Evolutionary conservation across 2,329 filamentous ascomycete species (phyloP).

Genomic region (Plenodomus tracheiphilus): DNA sequence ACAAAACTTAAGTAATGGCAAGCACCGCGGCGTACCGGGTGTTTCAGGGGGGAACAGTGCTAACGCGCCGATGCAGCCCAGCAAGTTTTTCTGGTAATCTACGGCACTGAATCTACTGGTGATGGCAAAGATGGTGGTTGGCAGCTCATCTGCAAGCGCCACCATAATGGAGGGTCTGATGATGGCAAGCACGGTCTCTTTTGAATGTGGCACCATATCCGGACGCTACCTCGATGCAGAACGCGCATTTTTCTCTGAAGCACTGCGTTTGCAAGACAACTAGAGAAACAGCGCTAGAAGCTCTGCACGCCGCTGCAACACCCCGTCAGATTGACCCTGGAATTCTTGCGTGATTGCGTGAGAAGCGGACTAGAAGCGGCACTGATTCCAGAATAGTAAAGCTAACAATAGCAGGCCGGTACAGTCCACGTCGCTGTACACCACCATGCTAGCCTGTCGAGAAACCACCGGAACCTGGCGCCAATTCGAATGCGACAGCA

Average conservation of each 20-base stretch:
- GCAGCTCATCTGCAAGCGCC: not conserved
- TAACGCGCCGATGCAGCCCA: not conserved
- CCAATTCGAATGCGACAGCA: slow-evolving; percentile 8
- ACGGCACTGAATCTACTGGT: not conserved
- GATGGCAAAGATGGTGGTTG: not conserved
- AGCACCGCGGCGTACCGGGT: not conserved
- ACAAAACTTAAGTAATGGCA: not conserved
- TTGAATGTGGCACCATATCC: not conserved
- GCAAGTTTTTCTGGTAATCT: not conserved
- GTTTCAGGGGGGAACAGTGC: not conserved
- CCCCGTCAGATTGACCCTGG: slow-evolving; percentile 5
- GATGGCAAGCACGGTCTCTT: not conserved
- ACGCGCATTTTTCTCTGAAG: not conserved
- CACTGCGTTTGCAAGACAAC: no score
- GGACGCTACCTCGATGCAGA: slow-evolving; percentile 1
- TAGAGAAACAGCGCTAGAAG: slow-evolving; percentile 2
- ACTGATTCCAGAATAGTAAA: slow-evolving; percentile 5
- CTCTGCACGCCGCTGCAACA: slow-evolving; percentile 5
- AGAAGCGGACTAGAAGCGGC: slow-evolving; percentile 7
- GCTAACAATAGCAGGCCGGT: slow-evolving; percentile 2
- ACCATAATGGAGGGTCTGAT: not conserved
- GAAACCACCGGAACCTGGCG: slow-evolving; percentile 16
- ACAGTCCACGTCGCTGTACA: not conserved
- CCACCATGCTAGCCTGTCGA: no score
- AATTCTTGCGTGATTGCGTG: not conserved